A percentile compares a stretch with the other conserved stretches of the same genome.
phyloP scores from a whole-genome alignment of 352 stramenopile genomes.

The Phytophthora sojae region DNA sequence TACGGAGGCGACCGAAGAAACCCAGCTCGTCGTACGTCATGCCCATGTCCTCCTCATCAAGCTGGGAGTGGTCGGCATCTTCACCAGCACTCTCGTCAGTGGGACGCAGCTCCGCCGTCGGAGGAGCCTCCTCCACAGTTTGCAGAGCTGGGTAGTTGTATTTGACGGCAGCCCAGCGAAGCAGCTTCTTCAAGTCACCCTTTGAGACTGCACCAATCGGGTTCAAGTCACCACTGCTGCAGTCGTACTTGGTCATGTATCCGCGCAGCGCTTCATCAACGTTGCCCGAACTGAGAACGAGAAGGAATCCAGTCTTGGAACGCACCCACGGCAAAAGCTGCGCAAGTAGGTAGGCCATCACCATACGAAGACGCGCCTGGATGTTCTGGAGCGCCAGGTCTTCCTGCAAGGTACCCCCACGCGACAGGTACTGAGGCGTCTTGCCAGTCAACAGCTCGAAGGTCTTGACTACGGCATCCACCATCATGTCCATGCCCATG shows the following conservation, averaged over 20 bases:
- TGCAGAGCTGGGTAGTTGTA: slow-evolving; percentile 93
- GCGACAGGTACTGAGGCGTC: slow-evolving; percentile 89
- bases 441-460: slow-evolving; percentile 88
- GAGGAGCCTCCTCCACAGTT: slow-evolving; percentile 94
- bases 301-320: slow-evolving; percentile 94
- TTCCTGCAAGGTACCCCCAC: slow-evolving; percentile 93
- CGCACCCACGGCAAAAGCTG: slow-evolving; percentile 99
- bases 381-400: slow-evolving; percentile 99
- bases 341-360: slow-evolving; percentile 97
- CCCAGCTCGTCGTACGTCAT: slow-evolving; percentile 99
- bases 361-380: slow-evolving; percentile 98
- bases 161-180: slow-evolving; percentile 92
- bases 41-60: slow-evolving; percentile 99
- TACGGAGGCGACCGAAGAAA: slow-evolving; percentile 95
- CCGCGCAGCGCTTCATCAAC: slow-evolving; percentile 98
- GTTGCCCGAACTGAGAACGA: slow-evolving; percentile 98
- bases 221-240: slow-evolving; percentile 98
- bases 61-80: slow-evolving; percentile 91
- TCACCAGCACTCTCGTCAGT: slow-evolving; percentile 76
- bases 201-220: slow-evolving; percentile 98
- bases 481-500: slow-evolving; percentile 97
- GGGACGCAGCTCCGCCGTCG: slow-evolving; percentile 96
- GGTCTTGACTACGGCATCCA: slow-evolving; percentile 86
- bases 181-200: slow-evolving; percentile 96
- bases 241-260: slow-evolving; percentile 99